Evolutionary conservation across 2,329 filamentous ascomycete genomes (phyloP).

Genomic region (Tolypocladium guangdongense): DNA sequence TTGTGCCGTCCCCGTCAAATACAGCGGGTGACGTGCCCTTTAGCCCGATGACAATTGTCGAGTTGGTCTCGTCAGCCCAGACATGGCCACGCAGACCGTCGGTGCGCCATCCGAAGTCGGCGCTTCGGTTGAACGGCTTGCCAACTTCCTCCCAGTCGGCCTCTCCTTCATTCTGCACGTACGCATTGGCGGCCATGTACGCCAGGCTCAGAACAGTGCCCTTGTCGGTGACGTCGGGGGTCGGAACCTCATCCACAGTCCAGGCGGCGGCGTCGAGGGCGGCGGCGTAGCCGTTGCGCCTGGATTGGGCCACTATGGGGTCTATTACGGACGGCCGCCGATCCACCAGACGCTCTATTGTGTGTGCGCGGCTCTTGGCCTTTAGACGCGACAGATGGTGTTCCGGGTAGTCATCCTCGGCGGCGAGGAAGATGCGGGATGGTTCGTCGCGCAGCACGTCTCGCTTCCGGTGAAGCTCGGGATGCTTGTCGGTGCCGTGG

Average conservation of each 20-base stretch:
- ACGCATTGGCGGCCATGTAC: slow-evolving; percentile 81
- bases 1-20: slow-evolving; percentile 94
- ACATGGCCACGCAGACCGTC: slow-evolving; percentile 89
- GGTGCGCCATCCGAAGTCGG: slow-evolving; percentile 83
- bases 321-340: slow-evolving; percentile 68
- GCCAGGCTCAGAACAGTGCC: slow-evolving; percentile 75
- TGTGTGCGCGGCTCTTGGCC: slow-evolving; percentile 52
- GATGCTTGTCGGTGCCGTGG: slow-evolving; percentile 73
- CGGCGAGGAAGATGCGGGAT: slow-evolving; percentile 45
- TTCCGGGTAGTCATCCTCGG: slow-evolving; percentile 44
- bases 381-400: slow-evolving; percentile 41
- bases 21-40: slow-evolving; percentile 87
- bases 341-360: slow-evolving; percentile 74
- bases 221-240: slow-evolving; percentile 77
- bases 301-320: slow-evolving; percentile 62
- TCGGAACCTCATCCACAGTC: slow-evolving; percentile 67
- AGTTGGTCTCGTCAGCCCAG: slow-evolving; percentile 76
- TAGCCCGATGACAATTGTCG: slow-evolving; percentile 79
- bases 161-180: slow-evolving; percentile 60
- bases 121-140: slow-evolving; percentile 70
- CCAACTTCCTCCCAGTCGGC: slow-evolving; percentile 79
- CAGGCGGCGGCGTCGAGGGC: slow-evolving; percentile 65
- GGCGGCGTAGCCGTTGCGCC: slow-evolving; percentile 55
- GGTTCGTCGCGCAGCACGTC: slow-evolving; percentile 51
- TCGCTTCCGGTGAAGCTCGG: slow-evolving; percentile 62